Evolutionary conservation across 2,329 filamentous ascomycete species (phyloP).

Genomic region (Elsinoe fawcettii): DNA sequence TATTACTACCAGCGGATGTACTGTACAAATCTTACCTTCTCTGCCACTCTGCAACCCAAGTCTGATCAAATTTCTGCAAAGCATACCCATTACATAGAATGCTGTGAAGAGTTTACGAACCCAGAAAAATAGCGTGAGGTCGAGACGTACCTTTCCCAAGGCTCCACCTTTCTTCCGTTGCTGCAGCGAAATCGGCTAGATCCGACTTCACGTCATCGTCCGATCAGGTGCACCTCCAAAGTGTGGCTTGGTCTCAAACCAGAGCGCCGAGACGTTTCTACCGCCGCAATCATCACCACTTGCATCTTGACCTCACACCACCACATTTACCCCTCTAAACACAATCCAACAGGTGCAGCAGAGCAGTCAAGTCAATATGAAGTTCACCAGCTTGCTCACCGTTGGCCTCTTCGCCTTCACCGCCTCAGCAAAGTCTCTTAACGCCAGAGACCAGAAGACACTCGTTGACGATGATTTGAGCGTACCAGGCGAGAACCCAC

Average conservation of each 20-base stretch:
- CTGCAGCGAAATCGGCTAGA: neutral
- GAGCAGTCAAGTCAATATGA: conserved; percentile 23
- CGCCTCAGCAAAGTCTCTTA: conserved; percentile 25
- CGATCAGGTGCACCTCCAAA: neutral
- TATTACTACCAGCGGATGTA: neutral
- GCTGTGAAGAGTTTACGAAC: neutral
- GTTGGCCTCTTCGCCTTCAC: conserved; percentile 25
- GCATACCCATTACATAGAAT: no score
- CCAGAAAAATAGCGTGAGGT: neutral
- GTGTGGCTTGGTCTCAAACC: neutral
- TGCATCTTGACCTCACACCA: neutral
- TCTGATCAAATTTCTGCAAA: no score
- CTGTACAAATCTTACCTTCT: neutral
- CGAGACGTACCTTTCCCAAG: neutral
- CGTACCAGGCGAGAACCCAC: conserved; percentile 78
- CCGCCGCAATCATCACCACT: conserved; percentile 2
- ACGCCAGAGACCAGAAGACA: conserved; percentile 19
- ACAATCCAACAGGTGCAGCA: neutral
- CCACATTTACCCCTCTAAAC: neutral
- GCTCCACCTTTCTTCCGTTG: neutral
- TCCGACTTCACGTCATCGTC: conserved; percentile 8
- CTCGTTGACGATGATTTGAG: conserved; percentile 44
- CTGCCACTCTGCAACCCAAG: no score
- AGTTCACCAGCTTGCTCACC: conserved; percentile 25
- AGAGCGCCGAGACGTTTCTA: conserved; percentile 2